Evolutionary conservation across 805 yeast species (phyloP), one percentile per base, ranked within the genome.

Genomic region (Priceomyces medius): DNA sequence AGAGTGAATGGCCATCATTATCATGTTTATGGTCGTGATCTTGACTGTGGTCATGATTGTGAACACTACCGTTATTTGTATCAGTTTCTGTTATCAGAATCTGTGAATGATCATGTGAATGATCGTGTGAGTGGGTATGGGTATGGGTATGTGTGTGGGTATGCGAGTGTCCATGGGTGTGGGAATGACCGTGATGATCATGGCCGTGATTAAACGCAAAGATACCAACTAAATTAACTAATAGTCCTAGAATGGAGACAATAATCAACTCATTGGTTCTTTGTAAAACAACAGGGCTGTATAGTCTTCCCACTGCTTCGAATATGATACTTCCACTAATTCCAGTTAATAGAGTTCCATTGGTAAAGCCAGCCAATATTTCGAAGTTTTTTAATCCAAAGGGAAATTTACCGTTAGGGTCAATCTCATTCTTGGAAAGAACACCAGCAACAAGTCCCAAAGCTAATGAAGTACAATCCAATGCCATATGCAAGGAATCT

Each of bases 401-500:
- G 1, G 98, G 97, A 56, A 77, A 91, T 39, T 77, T 74, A n/a
- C 82, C 74, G 44, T 77, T 77, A 4, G 86, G 76, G 38, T 70
- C 60, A 35, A 67, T 56, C 42, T 49, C 74, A 49, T 48, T 66
- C 49, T 56, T 71, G 43, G 71, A 64, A 14, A 65, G 64, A 10
- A 79, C 74, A 17, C 95, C 87, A 0, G 99, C 99, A 19, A 91
- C 73, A 2, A 93, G 68, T 0, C 99, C 99, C 21, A 93, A 76
- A 2, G 93, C 80, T 41, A 93, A 68, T 0, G 98, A 95, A 0
- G 88, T 76, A 60, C 99, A 93, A 62, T 93, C 99, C 42, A 93
- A 71, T 2, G 95, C 85, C 99, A 93, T 93, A 62, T 93, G 99
- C 39, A 93, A 73, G 1, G 97, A 88, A 57, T 93, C 99, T 14